phyloP scores from a whole-genome alignment of 1,284 basidiomycete species.

The Fomitopsis palustris region DNA sequence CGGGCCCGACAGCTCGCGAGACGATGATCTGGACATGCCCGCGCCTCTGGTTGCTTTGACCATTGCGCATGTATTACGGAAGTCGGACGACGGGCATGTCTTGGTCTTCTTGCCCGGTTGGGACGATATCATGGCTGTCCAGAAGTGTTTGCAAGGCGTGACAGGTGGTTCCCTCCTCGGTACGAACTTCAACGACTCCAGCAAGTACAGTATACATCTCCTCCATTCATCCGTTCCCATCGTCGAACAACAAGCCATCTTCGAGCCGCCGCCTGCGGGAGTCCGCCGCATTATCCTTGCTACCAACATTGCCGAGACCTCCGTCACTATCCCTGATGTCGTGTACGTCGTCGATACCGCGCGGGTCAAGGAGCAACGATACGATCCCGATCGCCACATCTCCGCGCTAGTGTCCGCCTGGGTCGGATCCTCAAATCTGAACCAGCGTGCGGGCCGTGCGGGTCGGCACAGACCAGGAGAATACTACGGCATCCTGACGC shows the following conservation, averaged over 20 bases:
- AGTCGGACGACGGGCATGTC: conserved; percentile 83
- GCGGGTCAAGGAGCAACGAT: conserved; percentile 90
- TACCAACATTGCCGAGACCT: conserved; percentile 97
- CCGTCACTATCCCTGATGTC: conserved; percentile 94
- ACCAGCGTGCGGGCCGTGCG: conserved; percentile 92
- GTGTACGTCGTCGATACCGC: conserved; percentile 93
- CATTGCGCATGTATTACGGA: conserved; percentile 75
- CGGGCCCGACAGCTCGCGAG: conserved; percentile 14
- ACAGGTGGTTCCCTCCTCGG: conserved; percentile 48
- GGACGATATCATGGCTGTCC: conserved; percentile 89
- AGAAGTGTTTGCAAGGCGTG: conserved; percentile 57
- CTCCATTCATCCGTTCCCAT: conserved; percentile 91
- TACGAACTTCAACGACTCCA: conserved; percentile 57
- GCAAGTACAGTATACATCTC: conserved; percentile 77
- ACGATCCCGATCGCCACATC: conserved; percentile 69
- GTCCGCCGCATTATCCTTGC: conserved; percentile 88
- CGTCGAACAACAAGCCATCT: conserved; percentile 88
- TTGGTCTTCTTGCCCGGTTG: conserved; percentile 91
- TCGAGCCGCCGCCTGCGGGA: conserved; percentile 74
- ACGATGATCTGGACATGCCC: conserved; percentile 82
- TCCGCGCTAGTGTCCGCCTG: conserved; percentile 23
- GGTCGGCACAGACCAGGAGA: conserved; percentile 91
- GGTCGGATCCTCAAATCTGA: conserved; percentile 78
- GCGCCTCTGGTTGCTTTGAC: conserved; percentile 81
- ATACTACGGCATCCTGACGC: conserved; percentile 85